Evolutionary conservation across 495 filamentous ascomycete genomes (phyloP).

Genomic region (Podospora conica): DNA sequence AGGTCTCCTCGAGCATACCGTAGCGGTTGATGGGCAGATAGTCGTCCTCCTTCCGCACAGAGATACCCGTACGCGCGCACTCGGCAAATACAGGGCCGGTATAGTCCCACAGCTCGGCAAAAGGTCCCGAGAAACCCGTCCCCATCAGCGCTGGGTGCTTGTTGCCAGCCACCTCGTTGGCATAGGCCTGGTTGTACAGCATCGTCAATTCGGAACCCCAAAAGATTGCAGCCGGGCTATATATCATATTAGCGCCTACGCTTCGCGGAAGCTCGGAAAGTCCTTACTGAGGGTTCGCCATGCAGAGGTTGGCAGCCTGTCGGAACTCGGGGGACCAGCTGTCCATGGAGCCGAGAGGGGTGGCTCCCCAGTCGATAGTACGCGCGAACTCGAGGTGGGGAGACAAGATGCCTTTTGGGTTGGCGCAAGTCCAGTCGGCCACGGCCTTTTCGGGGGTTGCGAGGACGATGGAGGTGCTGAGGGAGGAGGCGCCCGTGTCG

Average conservation of each 20-base stretch:
- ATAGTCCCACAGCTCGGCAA: constrained; percentile 36
- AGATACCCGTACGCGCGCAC: constrained; percentile 21
- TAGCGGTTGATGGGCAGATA: constrained; percentile 41
- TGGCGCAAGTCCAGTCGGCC: constrained; percentile 25
- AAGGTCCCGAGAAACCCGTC: constrained; percentile 21
- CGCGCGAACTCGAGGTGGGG: constrained; percentile 55
- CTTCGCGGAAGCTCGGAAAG: too few relatives aligned
- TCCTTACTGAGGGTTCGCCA: constrained; percentile 62
- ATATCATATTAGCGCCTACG: too few relatives aligned
- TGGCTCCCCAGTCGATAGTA: constrained; percentile 54
- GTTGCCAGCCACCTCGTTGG: constrained; percentile 34
- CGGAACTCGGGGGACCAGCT: constrained; percentile 54
- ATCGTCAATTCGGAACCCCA: constrained; percentile 35
- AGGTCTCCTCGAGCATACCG: constrained; percentile 52
- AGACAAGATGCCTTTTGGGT: constrained; percentile 23
- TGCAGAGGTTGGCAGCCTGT: constrained; percentile 56
- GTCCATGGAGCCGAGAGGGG: constrained; percentile 56
- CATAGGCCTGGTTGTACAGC: constrained; percentile 31
- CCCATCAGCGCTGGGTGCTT: constrained; percentile 29
- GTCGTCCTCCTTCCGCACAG: constrained; percentile 29
- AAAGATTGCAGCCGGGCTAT: constrained; percentile 50
- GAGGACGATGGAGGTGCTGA: constrained; percentile 16
- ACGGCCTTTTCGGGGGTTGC: constrained; percentile 16
- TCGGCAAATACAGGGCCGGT: constrained; percentile 41
- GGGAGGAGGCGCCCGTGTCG: constrained; percentile 9